These are phyloP conservation scores for Coemansia sp. DNA, from an alignment of 192 early-diverging fungal species.

Conservation along the genomic window DNA sequence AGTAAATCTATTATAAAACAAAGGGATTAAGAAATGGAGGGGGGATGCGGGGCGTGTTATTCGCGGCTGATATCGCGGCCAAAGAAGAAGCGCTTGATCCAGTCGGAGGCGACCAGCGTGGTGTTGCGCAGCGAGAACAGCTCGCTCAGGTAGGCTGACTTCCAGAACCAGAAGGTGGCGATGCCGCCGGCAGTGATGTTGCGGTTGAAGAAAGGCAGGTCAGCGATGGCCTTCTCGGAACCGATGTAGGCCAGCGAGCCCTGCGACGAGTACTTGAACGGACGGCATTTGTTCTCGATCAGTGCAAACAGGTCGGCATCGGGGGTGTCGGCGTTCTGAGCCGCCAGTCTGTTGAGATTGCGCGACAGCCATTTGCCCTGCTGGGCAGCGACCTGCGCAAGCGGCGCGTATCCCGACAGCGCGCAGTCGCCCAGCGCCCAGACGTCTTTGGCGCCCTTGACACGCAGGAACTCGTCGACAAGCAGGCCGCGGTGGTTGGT, in stretches of 20 bases:
- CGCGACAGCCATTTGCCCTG: constrained; percentile 86
- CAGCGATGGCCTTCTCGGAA: constrained; percentile 91
- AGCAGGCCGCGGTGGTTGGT: constrained; percentile 60
- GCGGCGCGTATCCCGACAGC: constrained; percentile 70
- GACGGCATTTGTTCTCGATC: constrained; percentile 39
- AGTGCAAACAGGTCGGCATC: constrained; percentile 25
- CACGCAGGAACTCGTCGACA: constrained; percentile 74
- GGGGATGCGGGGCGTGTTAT: constrained; percentile 43
- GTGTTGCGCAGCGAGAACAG: constrained; percentile 85
- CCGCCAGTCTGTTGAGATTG: constrained; percentile 57
- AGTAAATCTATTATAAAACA: neutral
- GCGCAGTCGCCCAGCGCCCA: constrained; percentile 93
- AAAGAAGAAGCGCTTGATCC: constrained; percentile 87
- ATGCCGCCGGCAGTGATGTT: constrained; percentile 67
- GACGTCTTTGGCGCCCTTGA: constrained; percentile 67
- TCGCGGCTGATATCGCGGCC: constrained; percentile 92
- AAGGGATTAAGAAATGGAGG: neutral
- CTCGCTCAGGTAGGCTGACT: constrained; percentile 71
- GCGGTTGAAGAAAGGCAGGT: constrained; percentile 76
- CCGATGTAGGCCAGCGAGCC: constrained; percentile 93
- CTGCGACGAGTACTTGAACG: constrained; percentile 83
- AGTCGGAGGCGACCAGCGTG: constrained; percentile 82
- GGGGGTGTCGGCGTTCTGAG: neutral
- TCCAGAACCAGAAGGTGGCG: constrained; percentile 77
- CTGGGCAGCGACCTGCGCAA: constrained; percentile 87